Base-by-base conservation (phyloP, 768 basidiomycete species). In the Pisolithus microcarpus region DNA sequence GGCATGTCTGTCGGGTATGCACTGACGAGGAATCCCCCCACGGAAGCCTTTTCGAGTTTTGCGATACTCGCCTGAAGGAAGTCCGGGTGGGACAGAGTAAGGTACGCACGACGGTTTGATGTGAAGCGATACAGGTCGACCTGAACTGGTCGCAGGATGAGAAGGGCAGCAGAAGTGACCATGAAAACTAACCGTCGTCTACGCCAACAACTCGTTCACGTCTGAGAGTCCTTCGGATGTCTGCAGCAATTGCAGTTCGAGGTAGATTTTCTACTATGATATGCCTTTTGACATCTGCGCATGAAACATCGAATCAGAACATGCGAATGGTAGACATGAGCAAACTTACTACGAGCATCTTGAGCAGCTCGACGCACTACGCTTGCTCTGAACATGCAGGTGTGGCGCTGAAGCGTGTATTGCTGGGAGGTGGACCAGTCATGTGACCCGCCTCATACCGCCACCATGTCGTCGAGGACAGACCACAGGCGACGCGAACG, bases 61-160 rank as follows among this genome's bases (percentile, higher is more conserved):
- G 62, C 61, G 0, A 81, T 48, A 51, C 73, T 78, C 26, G 64
- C 61, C 15, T 59, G 61, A 7, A 79, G 59, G 54, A 69, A 75
- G 19, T 79, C 70, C 1, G 78, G 65, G 34, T 73, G 68, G 10
- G 73, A 64, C 50, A 88, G 65, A 13, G 79, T 77, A 43, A 91
- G 64, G 56, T 77, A 69, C 7, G 84, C 87, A 19, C 68, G 66
- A 28, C 81, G 78, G 1, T 78, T 80, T 7, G 85, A 82, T 21
- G 67, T 60, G 65, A 86, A 85, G 47, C 75, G 75, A 37, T 72
- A 57, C 58, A 90, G 86, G 48, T 82, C 71, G 26, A 87, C 59
- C 18, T 75, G 70, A 23, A 82, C 86, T 87, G 24, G 46, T 15
- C 38, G 11, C 13, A 46, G 5, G 28, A 58, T 52, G 62, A 61